Percentiles rank a stretch among this genome's conserved stretches.
phyloP scores from a whole-genome alignment of 2,329 filamentous ascomycete genomes.

The Scedosporium boydii region DNA sequence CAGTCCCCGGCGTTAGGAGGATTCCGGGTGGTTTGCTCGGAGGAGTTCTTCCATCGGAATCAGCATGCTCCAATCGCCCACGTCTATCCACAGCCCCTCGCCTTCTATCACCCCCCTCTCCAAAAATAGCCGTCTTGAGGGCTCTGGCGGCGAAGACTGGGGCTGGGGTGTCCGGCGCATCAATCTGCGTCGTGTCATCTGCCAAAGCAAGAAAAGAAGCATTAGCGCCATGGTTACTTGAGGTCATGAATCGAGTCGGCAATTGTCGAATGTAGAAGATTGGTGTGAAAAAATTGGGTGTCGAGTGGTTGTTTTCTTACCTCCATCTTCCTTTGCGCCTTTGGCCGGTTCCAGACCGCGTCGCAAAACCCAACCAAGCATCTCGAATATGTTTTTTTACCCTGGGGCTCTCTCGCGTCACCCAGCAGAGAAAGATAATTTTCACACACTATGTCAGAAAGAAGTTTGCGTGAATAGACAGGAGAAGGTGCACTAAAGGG shows the following conservation, averaged over 20 bases:
- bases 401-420: neutral
- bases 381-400: constrained; percentile 15
- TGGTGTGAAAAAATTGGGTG: neutral
- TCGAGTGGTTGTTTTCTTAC: neutral
- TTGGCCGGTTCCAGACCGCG: constrained; percentile 30
- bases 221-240: neutral
- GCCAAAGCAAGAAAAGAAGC: neutral
- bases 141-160: constrained; percentile 58
- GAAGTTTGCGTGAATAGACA: too few relatives aligned
- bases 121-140: constrained; percentile 54
- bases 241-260: too few relatives aligned
- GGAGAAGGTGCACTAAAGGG: too few relatives aligned
- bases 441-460: too few relatives aligned
- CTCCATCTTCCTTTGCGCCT: constrained; percentile 13
- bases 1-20: constrained; percentile 54
- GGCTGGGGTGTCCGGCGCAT: constrained; percentile 55
- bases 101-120: constrained; percentile 37
- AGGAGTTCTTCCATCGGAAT: constrained; percentile 20
- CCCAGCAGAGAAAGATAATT: neutral
- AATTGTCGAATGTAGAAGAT: neutral
- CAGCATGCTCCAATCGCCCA: constrained; percentile 2
- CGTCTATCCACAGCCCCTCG: constrained; percentile 15
- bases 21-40: constrained; percentile 48
- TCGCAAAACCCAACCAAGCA: constrained; percentile 54
- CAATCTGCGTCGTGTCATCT: constrained; percentile 36